phyloP scores from a whole-genome alignment of 768 basidiomycete genomes.

The Collybiopsis luxurians region DNA sequence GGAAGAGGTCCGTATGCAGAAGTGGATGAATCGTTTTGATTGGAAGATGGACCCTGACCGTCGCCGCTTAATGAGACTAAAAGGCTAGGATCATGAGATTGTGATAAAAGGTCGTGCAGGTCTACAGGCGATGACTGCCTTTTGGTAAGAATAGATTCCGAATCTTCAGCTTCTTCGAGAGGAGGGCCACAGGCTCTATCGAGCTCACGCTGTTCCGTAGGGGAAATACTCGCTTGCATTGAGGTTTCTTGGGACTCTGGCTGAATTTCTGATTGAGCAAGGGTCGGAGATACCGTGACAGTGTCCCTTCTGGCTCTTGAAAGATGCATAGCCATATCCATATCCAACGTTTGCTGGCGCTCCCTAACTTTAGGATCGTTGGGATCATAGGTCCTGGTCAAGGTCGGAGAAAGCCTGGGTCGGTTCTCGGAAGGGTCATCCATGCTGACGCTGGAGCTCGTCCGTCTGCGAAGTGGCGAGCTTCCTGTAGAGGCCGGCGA shows the following conservation, averaged over 20 bases:
- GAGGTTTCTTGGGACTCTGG: conserved; percentile 17
- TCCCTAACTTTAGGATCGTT: conserved; percentile 77
- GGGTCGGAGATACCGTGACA: conserved; percentile 29
- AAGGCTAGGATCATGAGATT: conserved; percentile 48
- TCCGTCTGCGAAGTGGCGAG: conserved; percentile 39
- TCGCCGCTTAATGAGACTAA: conserved; percentile 28
- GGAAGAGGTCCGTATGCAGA: conserved; percentile 50
- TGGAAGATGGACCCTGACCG: conserved; percentile 28
- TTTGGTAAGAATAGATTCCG: conserved; percentile 18
- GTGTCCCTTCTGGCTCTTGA: conserved; percentile 71
- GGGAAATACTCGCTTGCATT: conserved; percentile 41
- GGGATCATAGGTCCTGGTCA: conserved; percentile 60
- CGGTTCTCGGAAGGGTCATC: conserved; percentile 37
- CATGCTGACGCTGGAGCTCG: conserved; percentile 36
- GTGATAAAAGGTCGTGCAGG: conserved; percentile 36
- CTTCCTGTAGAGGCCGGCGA: conserved; percentile 43
- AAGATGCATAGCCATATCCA: conserved; percentile 85
- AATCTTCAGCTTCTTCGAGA: conserved; percentile 15
- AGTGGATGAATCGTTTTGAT: conserved; percentile 22
- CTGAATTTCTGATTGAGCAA: conserved; percentile 25
- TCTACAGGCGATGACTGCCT: conserved; percentile 26
- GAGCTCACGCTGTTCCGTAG: conserved; percentile 47
- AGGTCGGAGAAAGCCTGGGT: conserved; percentile 59
- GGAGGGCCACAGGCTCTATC: conserved; percentile 34
- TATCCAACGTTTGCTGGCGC: conserved; percentile 91